These are phyloP conservation scores for Irpex sp. DNA, from an alignment of 1,284 basidiomycete species.

Conservation along the genomic window DNA sequence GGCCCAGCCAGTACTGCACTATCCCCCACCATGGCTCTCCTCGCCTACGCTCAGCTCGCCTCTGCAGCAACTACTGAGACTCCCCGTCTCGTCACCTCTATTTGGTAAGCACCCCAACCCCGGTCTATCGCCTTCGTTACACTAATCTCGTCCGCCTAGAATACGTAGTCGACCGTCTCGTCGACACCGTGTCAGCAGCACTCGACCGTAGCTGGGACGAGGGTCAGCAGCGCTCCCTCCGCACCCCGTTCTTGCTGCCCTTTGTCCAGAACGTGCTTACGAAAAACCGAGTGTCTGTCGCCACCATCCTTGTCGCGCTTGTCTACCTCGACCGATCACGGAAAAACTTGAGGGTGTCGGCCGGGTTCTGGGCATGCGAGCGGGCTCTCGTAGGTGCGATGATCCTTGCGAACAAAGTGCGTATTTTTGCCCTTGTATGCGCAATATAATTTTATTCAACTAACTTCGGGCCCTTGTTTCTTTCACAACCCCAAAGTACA, in stretches of 20 bases:
- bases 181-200: constrained; percentile 59
- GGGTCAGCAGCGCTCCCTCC: constrained; percentile 38
- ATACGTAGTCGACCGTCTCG: constrained; percentile 53
- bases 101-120: constrained; percentile 41
- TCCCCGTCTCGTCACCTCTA: constrained; percentile 26
- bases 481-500: constrained; percentile 37
- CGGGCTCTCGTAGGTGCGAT: constrained; percentile 65
- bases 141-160: constrained; percentile 31
- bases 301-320: constrained; percentile 52
- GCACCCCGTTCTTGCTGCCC: constrained; percentile 39
- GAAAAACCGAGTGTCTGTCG: constrained; percentile 50
- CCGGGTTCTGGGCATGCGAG: constrained; percentile 63
- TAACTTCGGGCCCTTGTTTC: background rate
- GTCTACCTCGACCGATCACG: constrained; percentile 59
- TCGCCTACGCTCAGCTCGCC: background rate
- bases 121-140: background rate
- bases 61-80: background rate
- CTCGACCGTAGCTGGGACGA: constrained; percentile 27
- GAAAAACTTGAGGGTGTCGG: constrained; percentile 52
- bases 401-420: constrained; percentile 61
- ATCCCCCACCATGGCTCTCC: background rate
- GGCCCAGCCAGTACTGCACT: background rate
- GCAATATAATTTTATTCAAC: background rate
- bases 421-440: constrained; percentile 11
- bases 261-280: constrained; percentile 53